Conservation (phyloP, 352 stramenopile genomes). For the Plasmopara muralis region DNA sequence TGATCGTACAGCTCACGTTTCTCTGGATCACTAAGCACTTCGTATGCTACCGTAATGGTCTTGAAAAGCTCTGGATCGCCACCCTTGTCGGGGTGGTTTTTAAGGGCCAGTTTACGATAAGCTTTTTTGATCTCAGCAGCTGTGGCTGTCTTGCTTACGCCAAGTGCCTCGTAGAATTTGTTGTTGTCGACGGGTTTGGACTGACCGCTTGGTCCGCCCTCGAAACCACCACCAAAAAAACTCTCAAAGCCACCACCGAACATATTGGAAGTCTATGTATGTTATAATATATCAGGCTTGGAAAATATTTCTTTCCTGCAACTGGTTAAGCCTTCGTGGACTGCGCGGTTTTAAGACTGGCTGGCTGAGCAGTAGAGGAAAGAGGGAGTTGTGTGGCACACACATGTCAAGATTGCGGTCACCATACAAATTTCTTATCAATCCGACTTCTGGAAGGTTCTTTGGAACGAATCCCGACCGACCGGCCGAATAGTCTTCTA, state of each 20-base stretch:
- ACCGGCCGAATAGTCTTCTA: not conserved
- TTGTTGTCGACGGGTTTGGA: conserved; percentile 79
- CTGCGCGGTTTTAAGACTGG: conserved; percentile 29
- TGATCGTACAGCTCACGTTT: conserved; percentile 89
- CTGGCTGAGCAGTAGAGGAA: conserved; percentile 20
- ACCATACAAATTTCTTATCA: conserved; percentile 22
- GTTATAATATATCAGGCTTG: conserved; percentile 20
- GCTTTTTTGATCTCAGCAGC: conserved; percentile 87
- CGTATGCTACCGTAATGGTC: conserved; percentile 92
- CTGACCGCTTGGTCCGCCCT: conserved; percentile 34
- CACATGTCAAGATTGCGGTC: conserved; percentile 21
- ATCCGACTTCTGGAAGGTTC: conserved; percentile 26
- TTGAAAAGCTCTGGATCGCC: conserved; percentile 96
- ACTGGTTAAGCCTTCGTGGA: conserved; percentile 14
- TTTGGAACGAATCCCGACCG: conserved; percentile 10
- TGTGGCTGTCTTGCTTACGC: conserved; percentile 78
- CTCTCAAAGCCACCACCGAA: conserved; percentile 83
- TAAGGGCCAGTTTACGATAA: conserved; percentile 86
- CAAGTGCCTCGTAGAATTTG: conserved; percentile 86
- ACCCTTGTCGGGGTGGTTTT: conserved; percentile 98
- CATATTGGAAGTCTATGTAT: conserved; percentile 32
- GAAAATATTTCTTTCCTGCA: conserved; percentile 6
- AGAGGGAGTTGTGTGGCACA: conserved; percentile 17
- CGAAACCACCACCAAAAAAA: conserved; percentile 78
- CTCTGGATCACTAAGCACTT: conserved; percentile 94